Conservation (phyloP, 1,139 yeast genomes). For the Zygosaccharomyces pseudobailii region DNA sequence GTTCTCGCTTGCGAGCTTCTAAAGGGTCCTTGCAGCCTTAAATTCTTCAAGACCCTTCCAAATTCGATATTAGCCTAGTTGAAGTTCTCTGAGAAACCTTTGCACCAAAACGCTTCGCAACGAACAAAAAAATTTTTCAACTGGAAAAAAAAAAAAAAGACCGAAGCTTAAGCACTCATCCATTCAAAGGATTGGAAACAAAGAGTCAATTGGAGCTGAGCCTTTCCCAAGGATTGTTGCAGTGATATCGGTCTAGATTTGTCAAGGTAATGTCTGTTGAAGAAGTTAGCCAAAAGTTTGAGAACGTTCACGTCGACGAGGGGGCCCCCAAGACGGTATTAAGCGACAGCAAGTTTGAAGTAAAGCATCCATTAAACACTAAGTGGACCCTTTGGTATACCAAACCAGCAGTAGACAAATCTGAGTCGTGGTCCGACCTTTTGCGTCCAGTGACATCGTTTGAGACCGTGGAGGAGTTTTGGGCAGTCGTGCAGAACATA, state of each 20-base stretch:
- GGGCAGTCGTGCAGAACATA: conserved; percentile 96
- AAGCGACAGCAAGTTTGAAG: conserved; percentile 33
- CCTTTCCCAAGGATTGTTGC: conserved; percentile 3
- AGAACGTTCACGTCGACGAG: conserved; percentile 25
- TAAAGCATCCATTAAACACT: conserved; percentile 81
- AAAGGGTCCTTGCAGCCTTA: not conserved
- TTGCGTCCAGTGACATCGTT: conserved; percentile 91
- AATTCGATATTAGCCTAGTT: not conserved
- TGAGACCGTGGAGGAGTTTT: conserved; percentile 92
- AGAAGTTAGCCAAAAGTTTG: conserved; percentile 34
- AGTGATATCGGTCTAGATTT: conserved; percentile 1
- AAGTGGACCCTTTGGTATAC: conserved; percentile 99
- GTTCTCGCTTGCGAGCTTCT: no score
- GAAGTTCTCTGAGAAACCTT: conserved; percentile 2
- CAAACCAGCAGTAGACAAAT: conserved; percentile 75
- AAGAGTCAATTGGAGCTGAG: not conserved
- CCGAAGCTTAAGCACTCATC: not conserved
- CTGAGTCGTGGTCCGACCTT: conserved; percentile 89
- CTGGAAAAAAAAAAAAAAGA: not conserved
- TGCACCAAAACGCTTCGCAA: conserved; percentile 3
- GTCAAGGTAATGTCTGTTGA: conserved; percentile 32
- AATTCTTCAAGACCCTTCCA: not conserved
- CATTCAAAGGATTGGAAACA: not conserved
- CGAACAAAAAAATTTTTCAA: conserved; percentile 3
- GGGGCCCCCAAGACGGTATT: conserved; percentile 25